A percentile compares a stretch with the other conserved stretches of the same genome.
Conservation (phyloP, 179 eudicot species). For the Beta macrorhiza region DNA sequence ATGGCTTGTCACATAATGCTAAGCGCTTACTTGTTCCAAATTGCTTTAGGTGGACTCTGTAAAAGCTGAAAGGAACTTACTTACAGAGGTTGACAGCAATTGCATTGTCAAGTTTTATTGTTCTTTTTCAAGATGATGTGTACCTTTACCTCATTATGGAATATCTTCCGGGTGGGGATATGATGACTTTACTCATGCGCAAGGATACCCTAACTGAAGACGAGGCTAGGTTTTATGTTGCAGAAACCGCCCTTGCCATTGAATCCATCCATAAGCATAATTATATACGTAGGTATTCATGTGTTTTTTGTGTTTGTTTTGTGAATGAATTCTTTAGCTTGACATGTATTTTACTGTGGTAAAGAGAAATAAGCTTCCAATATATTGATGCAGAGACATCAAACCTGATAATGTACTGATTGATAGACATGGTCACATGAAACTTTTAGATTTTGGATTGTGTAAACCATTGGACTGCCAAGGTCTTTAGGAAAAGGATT, state of each 20-base stretch:
- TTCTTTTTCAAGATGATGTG: slow-evolving; percentile 90
- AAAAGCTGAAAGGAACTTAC: slow-evolving; percentile 92
- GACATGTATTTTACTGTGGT: not conserved
- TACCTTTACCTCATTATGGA: slow-evolving; percentile 89
- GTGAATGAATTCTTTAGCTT: not conserved
- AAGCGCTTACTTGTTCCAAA: slow-evolving; percentile 10
- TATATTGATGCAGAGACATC: slow-evolving; percentile 64
- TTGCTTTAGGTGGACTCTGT: slow-evolving; percentile 83
- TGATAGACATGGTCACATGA: slow-evolving; percentile 80
- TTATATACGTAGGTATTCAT: slow-evolving; percentile 69
- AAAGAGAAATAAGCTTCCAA: not conserved
- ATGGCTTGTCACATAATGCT: slow-evolving; percentile 17
- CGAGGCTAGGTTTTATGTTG: slow-evolving; percentile 84
- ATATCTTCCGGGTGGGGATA: slow-evolving; percentile 96
- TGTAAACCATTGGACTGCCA: slow-evolving; percentile 95
- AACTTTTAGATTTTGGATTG: slow-evolving; percentile 88
- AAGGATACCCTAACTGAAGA: slow-evolving; percentile 86
- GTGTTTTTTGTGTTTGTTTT: not conserved
- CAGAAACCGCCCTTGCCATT: slow-evolving; percentile 89
- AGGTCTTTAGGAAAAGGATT: slow-evolving; percentile 78
- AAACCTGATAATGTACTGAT: slow-evolving; percentile 95
- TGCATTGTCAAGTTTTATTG: slow-evolving; percentile 92
- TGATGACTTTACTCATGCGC: slow-evolving; percentile 97
- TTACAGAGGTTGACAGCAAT: slow-evolving; percentile 94
- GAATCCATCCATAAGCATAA: slow-evolving; percentile 92